Conservation (phyloP, 305 asterid species). For the Fraxinus angustifolia region DNA sequence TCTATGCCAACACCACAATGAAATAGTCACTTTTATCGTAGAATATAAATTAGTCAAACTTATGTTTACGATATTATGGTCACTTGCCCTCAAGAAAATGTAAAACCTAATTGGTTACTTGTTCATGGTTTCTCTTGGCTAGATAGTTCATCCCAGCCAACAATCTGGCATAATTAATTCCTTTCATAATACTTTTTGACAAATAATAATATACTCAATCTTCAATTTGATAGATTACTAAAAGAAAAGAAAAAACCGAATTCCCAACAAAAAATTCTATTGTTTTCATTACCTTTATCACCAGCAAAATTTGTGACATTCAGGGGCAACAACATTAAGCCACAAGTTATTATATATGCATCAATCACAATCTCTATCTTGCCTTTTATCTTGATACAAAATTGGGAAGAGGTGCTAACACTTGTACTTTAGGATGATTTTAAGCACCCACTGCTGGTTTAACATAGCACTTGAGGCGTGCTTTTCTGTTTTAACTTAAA, state of each 20-base stretch:
- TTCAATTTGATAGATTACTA: background rate
- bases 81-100: background rate
- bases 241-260: background rate
- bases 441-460: background rate
- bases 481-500: background rate
- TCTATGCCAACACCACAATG: background rate
- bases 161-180: background rate
- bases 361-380: background rate
- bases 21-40: background rate
- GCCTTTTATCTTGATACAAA: slow-evolving; percentile 5
- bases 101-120: background rate
- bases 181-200: background rate
- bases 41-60: background rate
- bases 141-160: background rate
- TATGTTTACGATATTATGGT: background rate
- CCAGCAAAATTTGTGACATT: background rate
- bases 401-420: background rate
- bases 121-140: background rate
- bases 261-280: background rate
- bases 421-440: background rate
- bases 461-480: background rate
- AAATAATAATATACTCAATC: background rate
- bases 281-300: background rate
- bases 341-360: background rate
- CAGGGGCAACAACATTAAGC: background rate